Percentiles rank a stretch among this genome's conserved stretches.
phyloP scores from a whole-genome alignment of 2,329 filamentous ascomycete species.

The Paraconiothyrium sp. region DNA sequence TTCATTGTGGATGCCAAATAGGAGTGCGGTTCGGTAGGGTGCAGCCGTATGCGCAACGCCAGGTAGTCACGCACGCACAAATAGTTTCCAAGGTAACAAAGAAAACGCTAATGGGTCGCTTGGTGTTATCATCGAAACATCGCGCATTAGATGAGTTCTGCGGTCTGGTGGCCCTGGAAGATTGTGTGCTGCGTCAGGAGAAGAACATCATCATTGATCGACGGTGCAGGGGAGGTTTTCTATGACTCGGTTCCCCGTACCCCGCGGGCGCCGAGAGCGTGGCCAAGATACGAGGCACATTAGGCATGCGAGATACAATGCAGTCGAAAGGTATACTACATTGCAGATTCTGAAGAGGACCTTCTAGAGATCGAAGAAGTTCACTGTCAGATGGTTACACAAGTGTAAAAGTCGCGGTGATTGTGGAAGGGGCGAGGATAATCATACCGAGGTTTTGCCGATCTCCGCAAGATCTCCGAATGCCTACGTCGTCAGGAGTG shows the following conservation, averaged over 20 bases:
- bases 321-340: background rate
- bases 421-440: background rate
- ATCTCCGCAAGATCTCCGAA: background rate
- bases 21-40: background rate
- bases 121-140: background rate
- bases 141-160: background rate
- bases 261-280: slow-evolving; percentile 4
- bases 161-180: background rate
- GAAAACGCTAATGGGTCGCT: background rate
- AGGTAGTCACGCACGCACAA: background rate
- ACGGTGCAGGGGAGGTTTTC: background rate
- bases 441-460: background rate
- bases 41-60: background rate
- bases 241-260: slow-evolving; percentile 1
- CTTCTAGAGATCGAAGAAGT: background rate
- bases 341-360: background rate
- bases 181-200: background rate
- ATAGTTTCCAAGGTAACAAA: background rate
- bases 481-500: background rate
- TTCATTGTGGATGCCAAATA: background rate
- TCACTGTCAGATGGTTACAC: background rate
- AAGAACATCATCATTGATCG: slow-evolving; percentile 2
- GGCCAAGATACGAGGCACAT: background rate
- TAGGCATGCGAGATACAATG: background rate
- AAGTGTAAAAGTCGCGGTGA: background rate